Evolutionary conservation across 2,329 filamentous ascomycete species (phyloP), one percentile per base, ranked within the genome.

Genomic region (Aspergillus thermomutatus): DNA sequence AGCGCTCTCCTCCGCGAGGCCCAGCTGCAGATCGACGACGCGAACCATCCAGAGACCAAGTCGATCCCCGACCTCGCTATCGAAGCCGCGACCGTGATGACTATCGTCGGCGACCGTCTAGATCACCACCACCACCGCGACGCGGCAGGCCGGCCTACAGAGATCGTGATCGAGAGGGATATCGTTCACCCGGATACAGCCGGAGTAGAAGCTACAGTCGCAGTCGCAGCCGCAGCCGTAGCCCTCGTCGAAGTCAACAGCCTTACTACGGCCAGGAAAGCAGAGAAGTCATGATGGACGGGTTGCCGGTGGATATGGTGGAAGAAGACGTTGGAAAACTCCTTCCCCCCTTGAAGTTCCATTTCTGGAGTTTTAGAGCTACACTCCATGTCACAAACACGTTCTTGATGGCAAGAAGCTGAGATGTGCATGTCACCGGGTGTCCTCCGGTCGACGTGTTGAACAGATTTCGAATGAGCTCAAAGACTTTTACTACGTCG

Each of bases 381-480:
- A 59, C 60, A 56, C 62, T 63, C 34, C 54, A 57, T 57, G 52
- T 50, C 50, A 55, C 53, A 54, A 50, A 55, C 43, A 52, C 57
- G 58, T 63, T 60, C 62, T 69, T 67, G 53, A 63, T 68, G 64
- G 64, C 67, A 70, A 60, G 59, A 71, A 58, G 68, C 76, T 79
- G 71, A 79, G 73, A 71, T 65, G 60, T 75, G 61, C 61, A 66
- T 70, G 61, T 74, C 68, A 56, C 69, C 69, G 69, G 67, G 51
- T 49, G 25, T 62, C 19, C 58, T 64, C 69, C 66, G 68, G 68
- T 69, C 62, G 64, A 68, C 65, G 60, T 65, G 65, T 68, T 66
- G 61, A 75, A 79, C 75, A 85, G 83, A 82, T 85, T 68, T 76
- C 77, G 64, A 75, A 75, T 72, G 82, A 84, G 75, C 74, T 85